These are phyloP conservation scores for Clavispora phyllophila DNA, from an alignment of 805 yeast genomes.

Conservation along the genomic window DNA sequence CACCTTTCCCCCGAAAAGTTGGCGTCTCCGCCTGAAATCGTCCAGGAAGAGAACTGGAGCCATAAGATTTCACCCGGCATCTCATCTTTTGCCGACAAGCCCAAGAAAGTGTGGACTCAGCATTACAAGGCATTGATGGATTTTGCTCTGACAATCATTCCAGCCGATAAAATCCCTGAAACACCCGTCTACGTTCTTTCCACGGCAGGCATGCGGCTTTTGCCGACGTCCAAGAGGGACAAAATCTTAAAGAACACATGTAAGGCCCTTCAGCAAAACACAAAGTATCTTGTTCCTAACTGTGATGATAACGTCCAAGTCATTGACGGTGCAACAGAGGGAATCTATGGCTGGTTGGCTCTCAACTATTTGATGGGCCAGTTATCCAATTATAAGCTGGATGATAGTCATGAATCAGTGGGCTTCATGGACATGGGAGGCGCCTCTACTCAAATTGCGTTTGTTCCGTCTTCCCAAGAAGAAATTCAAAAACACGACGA, in stretches of 20 bases:
- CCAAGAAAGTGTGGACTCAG: constrained; percentile 57
- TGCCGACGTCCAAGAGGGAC: constrained; percentile 50
- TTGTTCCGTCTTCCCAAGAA: constrained; percentile 65
- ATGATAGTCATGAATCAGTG: constrained; percentile 50
- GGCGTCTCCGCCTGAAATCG: constrained; percentile 62
- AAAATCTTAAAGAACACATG: constrained; percentile 61
- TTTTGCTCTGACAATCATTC: constrained; percentile 69
- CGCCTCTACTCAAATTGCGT: constrained; percentile 94
- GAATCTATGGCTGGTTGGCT: constrained; percentile 93
- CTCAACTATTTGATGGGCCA: constrained; percentile 76
- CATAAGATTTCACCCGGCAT: constrained; percentile 79
- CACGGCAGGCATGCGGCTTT: constrained; percentile 93
- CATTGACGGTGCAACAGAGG: constrained; percentile 93
- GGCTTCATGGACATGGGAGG: constrained; percentile 99
- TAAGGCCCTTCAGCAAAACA: constrained; percentile 43
- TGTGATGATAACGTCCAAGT: constrained; percentile 75
- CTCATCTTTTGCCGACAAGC: constrained; percentile 50
- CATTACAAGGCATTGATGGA: constrained; percentile 65
- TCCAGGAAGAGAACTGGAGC: constrained; percentile 65
- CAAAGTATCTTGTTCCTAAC: constrained; percentile 50
- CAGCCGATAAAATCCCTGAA: constrained; percentile 48
- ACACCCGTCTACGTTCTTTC: constrained; percentile 92
- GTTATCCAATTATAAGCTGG: constrained; percentile 39
- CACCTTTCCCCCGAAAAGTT: constrained; percentile 29
- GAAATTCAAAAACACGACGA: constrained; percentile 64